phyloP scores from a whole-genome alignment of 176 grass and related monocot species.

The Eleusine coracana region DNA sequence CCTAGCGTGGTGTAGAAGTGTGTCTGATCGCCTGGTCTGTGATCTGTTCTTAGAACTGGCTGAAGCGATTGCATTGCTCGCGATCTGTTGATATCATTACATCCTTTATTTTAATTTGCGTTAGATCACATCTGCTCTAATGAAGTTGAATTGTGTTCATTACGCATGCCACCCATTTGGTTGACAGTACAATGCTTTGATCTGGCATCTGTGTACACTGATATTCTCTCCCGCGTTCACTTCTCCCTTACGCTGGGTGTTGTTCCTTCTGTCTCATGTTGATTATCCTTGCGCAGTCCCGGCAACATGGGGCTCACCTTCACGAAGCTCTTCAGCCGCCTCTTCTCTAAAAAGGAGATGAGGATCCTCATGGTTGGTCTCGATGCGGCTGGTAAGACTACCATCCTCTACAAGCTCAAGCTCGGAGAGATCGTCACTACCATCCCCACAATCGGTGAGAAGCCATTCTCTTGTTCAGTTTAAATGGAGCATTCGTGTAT shows the following conservation, averaged over 20 bases:
- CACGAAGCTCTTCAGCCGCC: conserved; percentile 77
- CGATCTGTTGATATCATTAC: background rate
- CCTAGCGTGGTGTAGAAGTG: no score
- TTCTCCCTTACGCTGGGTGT: background rate
- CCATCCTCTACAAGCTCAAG: conserved; percentile 87
- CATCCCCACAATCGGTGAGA: conserved; percentile 77
- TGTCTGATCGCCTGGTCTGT: background rate
- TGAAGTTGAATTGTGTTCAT: background rate
- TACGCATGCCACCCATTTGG: background rate
- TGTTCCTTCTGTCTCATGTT: background rate
- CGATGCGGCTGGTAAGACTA: conserved; percentile 85
- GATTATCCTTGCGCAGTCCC: conserved; percentile 6
- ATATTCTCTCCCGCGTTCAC: background rate
- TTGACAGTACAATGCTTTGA: background rate
- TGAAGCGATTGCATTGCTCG: conserved; percentile 11
- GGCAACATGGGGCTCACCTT: conserved; percentile 74
- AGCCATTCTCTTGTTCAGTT: background rate
- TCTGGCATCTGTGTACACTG: background rate
- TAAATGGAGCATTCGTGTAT: background rate
- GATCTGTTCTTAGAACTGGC: background rate
- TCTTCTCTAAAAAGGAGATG: conserved; percentile 87
- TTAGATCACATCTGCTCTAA: background rate
- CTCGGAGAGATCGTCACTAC: conserved; percentile 86
- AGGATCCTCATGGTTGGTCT: conserved; percentile 82
- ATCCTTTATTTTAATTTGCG: background rate